These are phyloP conservation scores for Sphagnum contortum DNA, from an alignment of 225 moss, liverwort and hornwort genomes.

Conservation along the genomic window DNA sequence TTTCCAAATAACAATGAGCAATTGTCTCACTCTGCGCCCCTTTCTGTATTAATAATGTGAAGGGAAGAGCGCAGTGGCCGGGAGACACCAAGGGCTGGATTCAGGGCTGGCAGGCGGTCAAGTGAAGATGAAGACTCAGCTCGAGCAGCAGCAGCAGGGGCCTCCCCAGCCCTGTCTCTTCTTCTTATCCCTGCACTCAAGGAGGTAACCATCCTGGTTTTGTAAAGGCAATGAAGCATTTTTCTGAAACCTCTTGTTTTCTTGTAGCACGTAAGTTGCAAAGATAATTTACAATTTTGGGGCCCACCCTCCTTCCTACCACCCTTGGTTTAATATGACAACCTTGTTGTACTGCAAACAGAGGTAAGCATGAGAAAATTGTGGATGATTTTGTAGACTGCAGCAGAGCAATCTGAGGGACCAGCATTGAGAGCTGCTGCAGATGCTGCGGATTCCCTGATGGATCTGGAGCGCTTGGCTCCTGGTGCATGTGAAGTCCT, in stretches of 20 bases:
- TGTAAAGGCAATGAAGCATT: too few relatives aligned
- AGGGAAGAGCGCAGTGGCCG: slow-evolving; percentile 36
- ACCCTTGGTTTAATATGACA: too few relatives aligned
- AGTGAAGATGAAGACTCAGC: slow-evolving; percentile 92
- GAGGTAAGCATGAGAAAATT: too few relatives aligned
- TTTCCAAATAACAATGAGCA: too few relatives aligned
- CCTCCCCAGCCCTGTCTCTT: slow-evolving; percentile 85
- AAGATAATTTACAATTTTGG: too few relatives aligned
- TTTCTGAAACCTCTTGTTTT: too few relatives aligned
- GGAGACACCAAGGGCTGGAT: slow-evolving; percentile 58
- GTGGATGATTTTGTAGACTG: slow-evolving; percentile 45
- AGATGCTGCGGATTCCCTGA: slow-evolving; percentile 94
- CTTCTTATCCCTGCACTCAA: slow-evolving; percentile 93
- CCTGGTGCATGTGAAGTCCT: slow-evolving; percentile 98
- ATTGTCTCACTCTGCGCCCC: too few relatives aligned
- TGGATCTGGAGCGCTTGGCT: slow-evolving; percentile 97
- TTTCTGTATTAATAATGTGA: too few relatives aligned
- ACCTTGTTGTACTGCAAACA: too few relatives aligned
- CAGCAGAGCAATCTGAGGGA: slow-evolving; percentile 93
- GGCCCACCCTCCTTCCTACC: too few relatives aligned
- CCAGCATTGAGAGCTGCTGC: slow-evolving; percentile 95
- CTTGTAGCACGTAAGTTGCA: too few relatives aligned
- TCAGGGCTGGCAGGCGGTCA: slow-evolving; percentile 67
- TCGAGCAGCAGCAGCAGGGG: slow-evolving; percentile 85
- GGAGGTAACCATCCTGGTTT: slow-evolving; percentile 40